A percentile compares a stretch with the other conserved stretches of the same genome.
Evolutionary conservation across 306 rosid genomes (phyloP).

Genomic region (Castanea mollissima): DNA sequence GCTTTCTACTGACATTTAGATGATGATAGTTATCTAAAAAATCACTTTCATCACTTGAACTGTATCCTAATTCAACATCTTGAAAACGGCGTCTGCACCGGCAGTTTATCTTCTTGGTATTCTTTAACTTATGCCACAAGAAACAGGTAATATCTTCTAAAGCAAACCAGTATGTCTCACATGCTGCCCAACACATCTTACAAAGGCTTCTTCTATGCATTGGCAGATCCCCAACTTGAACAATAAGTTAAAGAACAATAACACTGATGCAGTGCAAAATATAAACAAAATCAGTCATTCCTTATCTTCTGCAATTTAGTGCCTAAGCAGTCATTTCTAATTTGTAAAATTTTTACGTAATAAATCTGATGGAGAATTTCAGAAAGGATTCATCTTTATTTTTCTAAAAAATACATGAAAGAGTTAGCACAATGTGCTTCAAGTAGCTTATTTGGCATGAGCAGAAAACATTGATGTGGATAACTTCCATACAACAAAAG

Average conservation of each 20-base stretch:
- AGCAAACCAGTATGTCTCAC: slow-evolving; percentile 43
- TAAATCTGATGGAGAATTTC: neutral
- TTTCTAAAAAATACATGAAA: neutral
- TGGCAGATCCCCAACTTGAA: slow-evolving; percentile 51
- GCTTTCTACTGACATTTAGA: slow-evolving; percentile 14
- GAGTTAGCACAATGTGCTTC: neutral
- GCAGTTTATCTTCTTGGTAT: slow-evolving; percentile 37
- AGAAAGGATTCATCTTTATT: neutral
- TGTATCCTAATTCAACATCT: slow-evolving; percentile 41
- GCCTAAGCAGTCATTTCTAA: neutral
- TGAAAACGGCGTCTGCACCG: slow-evolving; percentile 3
- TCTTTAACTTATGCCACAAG: slow-evolving; percentile 42
- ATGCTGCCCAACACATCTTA: slow-evolving; percentile 47
- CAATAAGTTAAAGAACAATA: slow-evolving; percentile 40
- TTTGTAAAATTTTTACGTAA: neutral
- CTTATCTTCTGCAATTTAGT: neutral
- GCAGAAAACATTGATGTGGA: no score
- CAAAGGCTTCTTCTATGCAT: slow-evolving; percentile 52
- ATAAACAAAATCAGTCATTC: neutral
- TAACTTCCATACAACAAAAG: no score
- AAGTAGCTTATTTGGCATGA: neutral
- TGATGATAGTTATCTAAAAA: neutral
- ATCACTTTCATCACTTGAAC: slow-evolving; percentile 28
- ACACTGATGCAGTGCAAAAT: slow-evolving; percentile 22
- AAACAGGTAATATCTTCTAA: slow-evolving; percentile 32